phyloP scores from a whole-genome alignment of 169 alveolate species.

The Plasmodium coatneyi region DNA sequence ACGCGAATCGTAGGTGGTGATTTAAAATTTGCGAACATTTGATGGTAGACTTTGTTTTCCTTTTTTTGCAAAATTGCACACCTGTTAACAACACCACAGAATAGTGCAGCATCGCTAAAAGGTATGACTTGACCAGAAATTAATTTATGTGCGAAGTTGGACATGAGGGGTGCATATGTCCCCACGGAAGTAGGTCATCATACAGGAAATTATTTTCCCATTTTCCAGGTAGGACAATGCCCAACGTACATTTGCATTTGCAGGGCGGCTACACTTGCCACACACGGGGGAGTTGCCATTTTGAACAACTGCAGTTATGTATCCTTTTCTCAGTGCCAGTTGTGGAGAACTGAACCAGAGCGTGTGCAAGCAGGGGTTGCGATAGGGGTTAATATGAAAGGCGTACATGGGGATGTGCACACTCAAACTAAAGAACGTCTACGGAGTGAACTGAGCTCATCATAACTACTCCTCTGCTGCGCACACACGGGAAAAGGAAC shows the following conservation, averaged over 20 bases:
- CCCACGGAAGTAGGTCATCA: background rate
- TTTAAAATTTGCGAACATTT: background rate
- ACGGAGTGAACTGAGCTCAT: background rate
- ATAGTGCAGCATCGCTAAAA: background rate
- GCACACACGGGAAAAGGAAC: background rate
- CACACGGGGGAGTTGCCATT: background rate
- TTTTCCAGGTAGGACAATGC: background rate
- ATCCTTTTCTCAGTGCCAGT: background rate
- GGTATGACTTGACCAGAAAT: background rate
- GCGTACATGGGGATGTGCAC: background rate
- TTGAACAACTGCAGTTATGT: background rate
- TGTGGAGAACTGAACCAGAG: background rate
- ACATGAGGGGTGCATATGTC: background rate
- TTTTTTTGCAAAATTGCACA: background rate
- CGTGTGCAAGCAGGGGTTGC: background rate
- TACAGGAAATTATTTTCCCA: background rate
- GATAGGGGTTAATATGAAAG: background rate
- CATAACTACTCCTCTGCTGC: background rate
- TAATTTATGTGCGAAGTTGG: background rate
- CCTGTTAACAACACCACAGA: background rate
- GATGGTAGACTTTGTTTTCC: background rate
- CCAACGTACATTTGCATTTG: background rate
- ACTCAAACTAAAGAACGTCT: background rate
- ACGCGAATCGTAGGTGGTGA: background rate
- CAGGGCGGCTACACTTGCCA: background rate